Percentiles rank a stretch among this genome's conserved stretches.
Evolutionary conservation across 345 rosid genomes (phyloP).

Genomic region (Durio zibethinus): DNA sequence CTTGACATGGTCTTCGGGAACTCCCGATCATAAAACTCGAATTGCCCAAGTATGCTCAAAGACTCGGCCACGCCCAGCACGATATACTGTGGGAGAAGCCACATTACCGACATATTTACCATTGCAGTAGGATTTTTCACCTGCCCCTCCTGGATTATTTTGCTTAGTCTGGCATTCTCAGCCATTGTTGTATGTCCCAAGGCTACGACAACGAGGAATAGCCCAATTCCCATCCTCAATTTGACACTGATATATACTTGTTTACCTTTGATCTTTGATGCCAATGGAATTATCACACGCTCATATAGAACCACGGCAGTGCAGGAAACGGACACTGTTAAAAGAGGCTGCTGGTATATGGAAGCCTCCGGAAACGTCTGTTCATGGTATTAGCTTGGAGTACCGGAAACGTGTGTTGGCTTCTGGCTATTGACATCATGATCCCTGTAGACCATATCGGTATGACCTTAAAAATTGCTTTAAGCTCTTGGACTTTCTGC

Average conservation of each 20-base stretch:
- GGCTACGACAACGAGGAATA: neutral
- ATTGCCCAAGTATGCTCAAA: constrained; percentile 39
- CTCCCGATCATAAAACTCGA: constrained; percentile 47
- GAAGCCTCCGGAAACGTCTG: constrained; percentile 19
- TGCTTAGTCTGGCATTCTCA: neutral
- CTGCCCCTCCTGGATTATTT: neutral
- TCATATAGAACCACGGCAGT: constrained; percentile 42
- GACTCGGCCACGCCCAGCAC: constrained; percentile 37
- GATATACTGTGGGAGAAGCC: constrained; percentile 41
- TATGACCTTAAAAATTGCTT: constrained; percentile 41
- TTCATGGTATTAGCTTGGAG: constrained; percentile 46
- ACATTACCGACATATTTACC: constrained; percentile 35
- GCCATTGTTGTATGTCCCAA: neutral
- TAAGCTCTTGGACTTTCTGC: constrained; percentile 50
- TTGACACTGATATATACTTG: neutral
- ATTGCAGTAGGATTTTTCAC: neutral
- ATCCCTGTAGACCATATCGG: constrained; percentile 53
- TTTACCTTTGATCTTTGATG: constrained; percentile 52
- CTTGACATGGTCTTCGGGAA: constrained; percentile 46
- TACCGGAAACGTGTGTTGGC: constrained; percentile 39
- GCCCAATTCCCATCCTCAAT: neutral
- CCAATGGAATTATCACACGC: constrained; percentile 64
- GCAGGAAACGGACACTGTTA: neutral
- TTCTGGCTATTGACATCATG: constrained; percentile 28
- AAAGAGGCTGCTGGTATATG: constrained; percentile 40